Percentiles rank a stretch among this genome's conserved stretches.
These are phyloP conservation scores for Osmanthus fragrans DNA, from an alignment of 257 asterid genomes.

Conservation along the genomic window DNA sequence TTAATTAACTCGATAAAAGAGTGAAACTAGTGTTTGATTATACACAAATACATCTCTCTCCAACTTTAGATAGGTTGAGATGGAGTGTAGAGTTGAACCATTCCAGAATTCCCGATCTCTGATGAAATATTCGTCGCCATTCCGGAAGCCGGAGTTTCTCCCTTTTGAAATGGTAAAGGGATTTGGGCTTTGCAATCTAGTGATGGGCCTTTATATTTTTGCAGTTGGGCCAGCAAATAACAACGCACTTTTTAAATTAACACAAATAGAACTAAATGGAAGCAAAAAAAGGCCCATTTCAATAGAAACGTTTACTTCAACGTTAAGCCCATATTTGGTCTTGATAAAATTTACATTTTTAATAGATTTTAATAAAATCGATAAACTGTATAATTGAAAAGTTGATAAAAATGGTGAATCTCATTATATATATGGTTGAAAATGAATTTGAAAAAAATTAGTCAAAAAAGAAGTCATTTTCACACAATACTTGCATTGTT, in stretches of 20 bases:
- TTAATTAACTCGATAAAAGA: not conserved
- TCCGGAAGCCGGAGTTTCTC: no score
- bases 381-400: no score
- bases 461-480: not conserved
- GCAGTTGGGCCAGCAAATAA: not conserved
- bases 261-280: not conserved
- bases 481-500: no score
- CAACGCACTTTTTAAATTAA: no score
- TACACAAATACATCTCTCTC: slow-evolving; percentile 49
- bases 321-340: no score
- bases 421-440: no score
- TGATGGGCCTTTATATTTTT: not conserved
- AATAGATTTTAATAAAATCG: not conserved
- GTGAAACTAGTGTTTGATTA: slow-evolving; percentile 7
- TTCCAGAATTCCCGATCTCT: slow-evolving; percentile 78
- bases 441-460: no score
- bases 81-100: slow-evolving; percentile 88
- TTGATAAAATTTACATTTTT: no score
- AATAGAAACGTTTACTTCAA: no score
- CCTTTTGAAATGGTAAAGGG: no score
- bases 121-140: slow-evolving; percentile 75
- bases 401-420: no score
- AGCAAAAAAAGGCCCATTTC: no score
- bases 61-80: slow-evolving; percentile 84
- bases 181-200: not conserved